Base-by-base conservation (phyloP, 192 early-diverging fungal genomes). In the Neocallimastix lanati region DNA sequence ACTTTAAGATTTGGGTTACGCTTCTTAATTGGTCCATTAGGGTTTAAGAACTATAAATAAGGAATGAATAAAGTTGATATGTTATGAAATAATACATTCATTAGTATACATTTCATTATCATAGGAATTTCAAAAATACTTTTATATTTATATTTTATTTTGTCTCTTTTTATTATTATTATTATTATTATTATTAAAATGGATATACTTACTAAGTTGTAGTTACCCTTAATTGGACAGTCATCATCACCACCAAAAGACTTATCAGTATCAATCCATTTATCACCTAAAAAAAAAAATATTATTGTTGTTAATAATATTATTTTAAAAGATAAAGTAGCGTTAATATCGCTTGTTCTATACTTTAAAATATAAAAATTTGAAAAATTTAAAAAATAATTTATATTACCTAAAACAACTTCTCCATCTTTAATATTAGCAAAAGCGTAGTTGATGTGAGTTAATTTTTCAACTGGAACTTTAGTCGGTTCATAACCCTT, bases 371-470 rank as follows among this genome's bases (percentile, higher is more conserved):
- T n/a, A n/a, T n/a, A n/a, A n/a, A n/a, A n/a, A n/a, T n/a, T n/a
- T n/a, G n/a, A n/a, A n/a, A n/a, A n/a, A n/a, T n/a, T n/a, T n/a
- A n/a, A n/a, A n/a, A n/a, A n/a, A n/a, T n/a, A n/a, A n/a, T n/a
- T n/a, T n/a, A n/a, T n/a, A n/a, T n/a, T n/a, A 50, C 40, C 40
- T 29, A 93, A 83, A 50, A 90, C 87, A 29, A 95, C 88, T 28
- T 85, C 84, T 40, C 93, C 92, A 77, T 91, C 85, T 0, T 84
- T 83, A 16, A 93, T 85, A 78, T 93, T 92, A 50, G 92, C 92
- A 86, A 95, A 95, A 21, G 88, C 92, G 80, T 95, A 95, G 80
- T 92, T 89, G 76, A 95, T 79, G 79, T 95, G 93, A n/a, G 93
- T 90, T 37, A 95, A 83, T 76, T 90, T 89, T 79, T 93, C 90